Conservation (phyloP, 352 stramenopile species). For the Phytophthora foliorum region DNA sequence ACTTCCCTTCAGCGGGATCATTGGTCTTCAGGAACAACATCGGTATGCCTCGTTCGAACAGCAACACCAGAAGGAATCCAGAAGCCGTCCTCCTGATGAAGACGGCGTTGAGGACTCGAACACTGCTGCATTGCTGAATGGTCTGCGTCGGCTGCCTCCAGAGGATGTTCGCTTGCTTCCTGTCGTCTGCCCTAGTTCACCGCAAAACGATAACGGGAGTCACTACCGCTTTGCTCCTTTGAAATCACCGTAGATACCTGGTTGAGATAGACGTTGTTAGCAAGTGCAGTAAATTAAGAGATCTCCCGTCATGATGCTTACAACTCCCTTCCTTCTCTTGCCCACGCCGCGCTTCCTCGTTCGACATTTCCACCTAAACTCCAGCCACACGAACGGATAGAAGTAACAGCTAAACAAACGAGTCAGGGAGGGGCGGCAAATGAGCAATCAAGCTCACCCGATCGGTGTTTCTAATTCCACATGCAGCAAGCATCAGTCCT, state of each 20-base stretch:
- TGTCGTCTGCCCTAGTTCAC: conserved; percentile 29
- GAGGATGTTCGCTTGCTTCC: conserved; percentile 56
- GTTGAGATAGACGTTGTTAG: not conserved
- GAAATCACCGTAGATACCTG: conserved; percentile 10
- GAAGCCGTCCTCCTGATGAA: conserved; percentile 2
- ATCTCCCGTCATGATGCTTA: not conserved
- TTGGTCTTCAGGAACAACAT: conserved; percentile 57
- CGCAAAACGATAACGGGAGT: conserved; percentile 4
- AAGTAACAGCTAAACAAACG: conserved; percentile 18
- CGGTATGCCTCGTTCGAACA: conserved; percentile 54
- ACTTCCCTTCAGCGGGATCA: conserved; percentile 55
- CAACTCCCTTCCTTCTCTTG: not conserved
- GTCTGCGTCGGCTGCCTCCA: conserved; percentile 49
- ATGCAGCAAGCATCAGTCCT: conserved; percentile 21
- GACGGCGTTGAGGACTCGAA: conserved; percentile 31
- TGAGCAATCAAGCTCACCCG: conserved; percentile 18
- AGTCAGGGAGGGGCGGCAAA: conserved; percentile 20
- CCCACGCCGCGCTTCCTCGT: not conserved
- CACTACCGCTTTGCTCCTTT: conserved; percentile 42
- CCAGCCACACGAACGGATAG: not conserved
- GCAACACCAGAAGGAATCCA: conserved; percentile 29
- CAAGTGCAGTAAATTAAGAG: not conserved
- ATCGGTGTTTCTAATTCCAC: conserved; percentile 38
- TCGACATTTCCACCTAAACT: not conserved
- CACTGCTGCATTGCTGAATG: conserved; percentile 50